Evolutionary conservation across 768 basidiomycete species (phyloP), one percentile per base, ranked within the genome.

Genomic region (Auriscalpium orientale): DNA sequence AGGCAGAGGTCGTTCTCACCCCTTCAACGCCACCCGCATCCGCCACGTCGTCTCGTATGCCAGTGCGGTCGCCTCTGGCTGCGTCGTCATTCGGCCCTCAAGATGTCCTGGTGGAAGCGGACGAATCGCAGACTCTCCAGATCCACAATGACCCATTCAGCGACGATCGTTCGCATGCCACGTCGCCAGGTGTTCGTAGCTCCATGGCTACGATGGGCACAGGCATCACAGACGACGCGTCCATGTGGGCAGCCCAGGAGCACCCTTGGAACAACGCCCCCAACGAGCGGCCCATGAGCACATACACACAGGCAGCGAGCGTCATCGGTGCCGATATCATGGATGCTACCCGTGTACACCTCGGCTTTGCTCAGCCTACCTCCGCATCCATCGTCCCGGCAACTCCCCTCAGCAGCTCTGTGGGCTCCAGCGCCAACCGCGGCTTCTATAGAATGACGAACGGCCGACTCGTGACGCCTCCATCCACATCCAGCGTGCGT

Each of bases 1-100:
- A 85, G 69, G 87, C 90, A 34, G 87, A 89, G 66, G 84, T 91
- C 36, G 82, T 92, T 58, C 84, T 78, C 66, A 69, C 11, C 54
- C 67, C 58, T 62, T 63, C 50, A 36, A 62, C 4, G 76, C 80
- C 49, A 65, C 72, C 48, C 65, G 79, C 56, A 76, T 79, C 57
- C 68, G 28, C 28, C 28, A 18, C 18, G 40, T 43, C 40, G 15
- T 15, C 15, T 18, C 76, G 16, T 64, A 78, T 81, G 1, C 61
- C 77, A 1, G 66, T 76, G 18, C 79, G 79, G 36, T 90, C 88
- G 0, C 89, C 89, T 11, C 73, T 91, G 48, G 86, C 88, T 12
- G 73, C 79, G 3, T 79, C 78, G 11, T 86, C 87, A 6, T 90
- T 89, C 67, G 85, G 83, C 16, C 87, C 87, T 1, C 73, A 76